Evolutionary conservation across 306 rosid genomes (phyloP), one percentile per base, ranked within the genome.

Genomic region (Sindora glabra): DNA sequence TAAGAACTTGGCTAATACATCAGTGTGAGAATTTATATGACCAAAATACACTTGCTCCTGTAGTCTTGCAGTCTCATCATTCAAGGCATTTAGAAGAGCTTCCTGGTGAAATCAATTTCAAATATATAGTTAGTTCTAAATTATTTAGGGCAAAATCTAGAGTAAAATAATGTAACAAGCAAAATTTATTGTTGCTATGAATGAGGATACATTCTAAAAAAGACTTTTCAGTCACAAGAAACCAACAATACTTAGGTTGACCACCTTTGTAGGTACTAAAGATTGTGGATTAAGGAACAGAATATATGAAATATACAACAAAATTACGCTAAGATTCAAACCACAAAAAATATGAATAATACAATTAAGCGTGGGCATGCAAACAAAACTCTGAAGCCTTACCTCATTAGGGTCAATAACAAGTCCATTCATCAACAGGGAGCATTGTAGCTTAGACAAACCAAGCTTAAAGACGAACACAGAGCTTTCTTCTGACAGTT

Each of bases 11-110:
- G 48, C 84, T 59, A 92, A 85, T 56, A 92, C 94, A 56, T 89
- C 90, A 53, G 96, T 92, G 62, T 42, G 78, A 60, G 96, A 80
- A 68, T 87, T 77, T 76, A 92, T 82, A 49, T 86, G 94, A 67
- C 99, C 99, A 74, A 74, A 92, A 75, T 92, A 92, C 41, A 92
- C 99, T 75, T 82, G 95, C 72, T 92, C 99, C 74, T 92, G 99
- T 70, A 92, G 78, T 73, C 90, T 86, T 32, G 90, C 87, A 59
- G 87, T 85, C 81, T 92, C 99, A 29, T 92, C 95, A 38, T 86
- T 89, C 95, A 92, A 76, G 69, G 94, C 89, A 77, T 80, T 89
- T 42, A 74, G 15, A 49, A 92, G 79, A 59, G 99, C 79, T 26
- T 92, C 99, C 99, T 92, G 82, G 34, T 62, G 44, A 70, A 73